Percentiles rank a stretch among this genome's conserved stretches.
These are phyloP conservation scores for Camelina hispida DNA, from an alignment of 345 rosid species.

Conservation along the genomic window DNA sequence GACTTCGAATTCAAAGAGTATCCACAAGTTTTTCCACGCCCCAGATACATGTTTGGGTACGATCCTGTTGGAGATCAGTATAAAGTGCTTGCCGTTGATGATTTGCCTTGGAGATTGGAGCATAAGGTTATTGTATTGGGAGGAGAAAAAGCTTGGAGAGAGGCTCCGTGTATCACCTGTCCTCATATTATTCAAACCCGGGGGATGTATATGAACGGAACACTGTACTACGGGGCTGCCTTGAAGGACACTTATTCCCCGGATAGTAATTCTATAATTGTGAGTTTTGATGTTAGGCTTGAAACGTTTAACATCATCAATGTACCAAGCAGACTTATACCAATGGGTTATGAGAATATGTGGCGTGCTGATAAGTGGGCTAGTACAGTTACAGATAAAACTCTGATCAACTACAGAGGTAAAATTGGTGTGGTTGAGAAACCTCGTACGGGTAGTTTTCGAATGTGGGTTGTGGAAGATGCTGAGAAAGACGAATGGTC, in stretches of 20 bases:
- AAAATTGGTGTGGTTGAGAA: slow-evolving; percentile 30
- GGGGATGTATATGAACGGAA: slow-evolving; percentile 24
- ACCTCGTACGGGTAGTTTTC: slow-evolving; percentile 12
- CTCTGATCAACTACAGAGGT: slow-evolving; percentile 9
- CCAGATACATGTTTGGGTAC: background rate
- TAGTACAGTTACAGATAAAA: background rate
- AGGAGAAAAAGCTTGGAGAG: slow-evolving; percentile 20
- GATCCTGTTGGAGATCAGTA: slow-evolving; percentile 20
- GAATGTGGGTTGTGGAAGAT: slow-evolving; percentile 14
- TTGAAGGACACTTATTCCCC: background rate
- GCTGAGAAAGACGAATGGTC: slow-evolving; percentile 15
- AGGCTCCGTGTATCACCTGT: slow-evolving; percentile 4
- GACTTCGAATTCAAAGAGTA: background rate
- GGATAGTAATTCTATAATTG: background rate
- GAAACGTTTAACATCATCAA: slow-evolving; percentile 20
- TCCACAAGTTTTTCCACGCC: background rate
- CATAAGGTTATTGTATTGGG: background rate
- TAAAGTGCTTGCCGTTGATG: slow-evolving; percentile 17
- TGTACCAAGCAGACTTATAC: background rate
- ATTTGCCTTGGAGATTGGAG: background rate
- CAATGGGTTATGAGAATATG: background rate
- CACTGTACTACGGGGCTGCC: background rate
- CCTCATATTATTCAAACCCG: background rate
- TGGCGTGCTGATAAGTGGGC: background rate
- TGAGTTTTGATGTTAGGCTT: slow-evolving; percentile 22